Conservation (phyloP, 2,329 filamentous ascomycete species). For the Incumbomyces lentus region DNA sequence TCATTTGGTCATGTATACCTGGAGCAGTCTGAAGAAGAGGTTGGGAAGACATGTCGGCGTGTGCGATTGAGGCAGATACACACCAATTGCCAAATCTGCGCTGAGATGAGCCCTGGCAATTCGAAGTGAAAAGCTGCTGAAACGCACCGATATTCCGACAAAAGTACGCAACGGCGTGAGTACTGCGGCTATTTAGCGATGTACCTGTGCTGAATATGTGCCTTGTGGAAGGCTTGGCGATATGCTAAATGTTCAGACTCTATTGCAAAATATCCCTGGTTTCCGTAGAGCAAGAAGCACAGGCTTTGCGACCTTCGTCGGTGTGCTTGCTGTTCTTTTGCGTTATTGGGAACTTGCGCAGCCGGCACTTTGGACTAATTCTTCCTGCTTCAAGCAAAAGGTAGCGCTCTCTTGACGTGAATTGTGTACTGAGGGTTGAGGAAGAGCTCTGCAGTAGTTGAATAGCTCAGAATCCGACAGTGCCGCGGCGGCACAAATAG, state of each 20-base stretch:
- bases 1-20: conserved; percentile 45
- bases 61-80: too few species aligned
- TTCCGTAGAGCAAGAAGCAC: too few species aligned
- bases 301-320: neutral
- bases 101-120: neutral
- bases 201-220: neutral
- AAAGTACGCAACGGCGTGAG: neutral
- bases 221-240: neutral
- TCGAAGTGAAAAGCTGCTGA: neutral
- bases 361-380: neutral
- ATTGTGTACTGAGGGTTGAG: neutral
- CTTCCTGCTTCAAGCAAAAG: conserved; percentile 1
- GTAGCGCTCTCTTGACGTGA: neutral
- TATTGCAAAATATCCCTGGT: too few species aligned
- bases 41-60: conserved; percentile 70
- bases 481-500: neutral
- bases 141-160: neutral
- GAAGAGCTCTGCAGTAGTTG: neutral
- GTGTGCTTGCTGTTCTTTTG: neutral
- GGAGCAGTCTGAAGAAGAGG: conserved; percentile 90
- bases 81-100: too few species aligned
- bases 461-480: conserved; percentile 5
- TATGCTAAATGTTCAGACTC: conserved; percentile 9
- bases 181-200: neutral
- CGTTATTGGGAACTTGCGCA: neutral